These are phyloP conservation scores for Labyrinthula sp. DNA, from an alignment of 352 stramenopile species.

Conservation along the genomic window DNA sequence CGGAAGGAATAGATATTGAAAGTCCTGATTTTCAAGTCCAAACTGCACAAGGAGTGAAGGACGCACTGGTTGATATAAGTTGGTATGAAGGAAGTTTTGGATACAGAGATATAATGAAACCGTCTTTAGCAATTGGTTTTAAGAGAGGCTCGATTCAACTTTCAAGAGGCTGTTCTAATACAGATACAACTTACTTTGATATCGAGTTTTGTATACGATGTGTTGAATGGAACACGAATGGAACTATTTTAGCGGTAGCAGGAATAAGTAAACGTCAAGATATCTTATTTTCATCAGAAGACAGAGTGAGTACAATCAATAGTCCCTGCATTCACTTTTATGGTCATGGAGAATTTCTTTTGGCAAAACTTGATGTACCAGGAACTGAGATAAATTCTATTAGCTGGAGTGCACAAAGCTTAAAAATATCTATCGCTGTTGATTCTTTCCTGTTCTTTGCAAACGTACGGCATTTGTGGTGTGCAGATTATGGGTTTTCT, in stretches of 20 bases:
- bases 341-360: conserved; percentile 51
- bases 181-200: not conserved
- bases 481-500: no score
- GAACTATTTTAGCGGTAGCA: conserved; percentile 59
- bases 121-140: conserved; percentile 67
- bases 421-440: conserved; percentile 69
- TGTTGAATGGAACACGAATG: conserved; percentile 65
- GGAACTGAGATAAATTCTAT: conserved; percentile 57
- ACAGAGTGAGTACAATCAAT: not conserved
- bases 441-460: conserved; percentile 83
- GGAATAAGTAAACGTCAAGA: conserved; percentile 35
- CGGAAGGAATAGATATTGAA: conserved; percentile 56
- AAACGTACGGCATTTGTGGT: conserved; percentile 73
- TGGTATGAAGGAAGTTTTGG: conserved; percentile 55
- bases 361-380: conserved; percentile 62
- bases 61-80: conserved; percentile 40
- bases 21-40: conserved; percentile 28
- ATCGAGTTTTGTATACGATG: not conserved
- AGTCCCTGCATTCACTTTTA: conserved; percentile 76
- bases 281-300: conserved; percentile 30
- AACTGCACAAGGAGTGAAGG: not conserved
- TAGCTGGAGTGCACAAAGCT: conserved; percentile 63
- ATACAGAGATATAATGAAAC: conserved; percentile 48
- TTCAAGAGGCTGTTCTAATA: conserved; percentile 44
- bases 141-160: conserved; percentile 67